Percentiles rank a stretch among this genome's conserved stretches.
These are phyloP conservation scores for Pseudocercospora fijiensis DNA, from an alignment of 2,329 filamentous ascomycete genomes.

Conservation along the genomic window DNA sequence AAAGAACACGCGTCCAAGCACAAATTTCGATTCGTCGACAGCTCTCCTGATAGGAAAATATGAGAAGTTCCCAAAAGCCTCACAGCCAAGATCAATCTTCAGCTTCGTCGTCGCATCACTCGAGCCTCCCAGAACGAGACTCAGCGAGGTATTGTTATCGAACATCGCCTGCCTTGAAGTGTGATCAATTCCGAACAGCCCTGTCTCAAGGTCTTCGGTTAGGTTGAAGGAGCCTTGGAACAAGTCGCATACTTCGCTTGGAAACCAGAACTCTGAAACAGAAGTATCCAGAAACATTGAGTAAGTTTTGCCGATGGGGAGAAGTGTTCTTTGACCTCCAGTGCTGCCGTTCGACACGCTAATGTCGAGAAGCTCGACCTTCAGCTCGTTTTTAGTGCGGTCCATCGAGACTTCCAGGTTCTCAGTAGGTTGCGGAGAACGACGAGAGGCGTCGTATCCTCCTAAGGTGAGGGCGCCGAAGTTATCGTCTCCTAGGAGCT, in stretches of 20 bases:
- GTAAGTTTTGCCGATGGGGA: neutral
- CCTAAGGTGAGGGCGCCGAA: neutral
- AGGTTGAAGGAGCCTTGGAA: neutral
- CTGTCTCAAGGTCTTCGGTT: neutral
- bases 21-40: neutral
- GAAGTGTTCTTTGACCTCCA: neutral
- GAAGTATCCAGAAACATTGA: neutral
- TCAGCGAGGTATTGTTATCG: neutral
- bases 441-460: neutral
- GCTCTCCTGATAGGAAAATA: neutral
- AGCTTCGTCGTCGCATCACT: neutral
- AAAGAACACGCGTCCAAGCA: neutral
- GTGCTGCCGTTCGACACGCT: neutral
- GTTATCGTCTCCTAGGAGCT: neutral
- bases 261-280: neutral
- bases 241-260: neutral
- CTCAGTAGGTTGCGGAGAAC: neutral
- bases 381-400: neutral
- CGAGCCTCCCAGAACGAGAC: neutral
- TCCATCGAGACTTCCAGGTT: neutral
- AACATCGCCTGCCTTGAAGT: neutral
- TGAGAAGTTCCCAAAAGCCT: neutral
- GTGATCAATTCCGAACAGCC: neutral
- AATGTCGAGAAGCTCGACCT: neutral
- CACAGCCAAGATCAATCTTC: neutral